Base-by-base conservation (phyloP, 106 monocot species). In the Dioscorea zingiberensis region DNA sequence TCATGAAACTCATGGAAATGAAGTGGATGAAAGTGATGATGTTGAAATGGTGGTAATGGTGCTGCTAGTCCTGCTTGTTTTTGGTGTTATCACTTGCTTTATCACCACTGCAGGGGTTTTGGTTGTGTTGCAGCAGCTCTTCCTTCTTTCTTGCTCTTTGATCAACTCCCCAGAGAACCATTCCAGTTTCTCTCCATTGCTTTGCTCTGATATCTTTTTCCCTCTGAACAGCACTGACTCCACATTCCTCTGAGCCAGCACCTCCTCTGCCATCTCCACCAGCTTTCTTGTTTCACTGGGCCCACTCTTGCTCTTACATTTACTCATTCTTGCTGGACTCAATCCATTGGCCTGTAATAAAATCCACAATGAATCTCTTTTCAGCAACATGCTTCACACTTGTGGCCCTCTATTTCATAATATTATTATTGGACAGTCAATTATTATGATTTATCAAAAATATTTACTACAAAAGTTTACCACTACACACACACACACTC, bases 161-260 rank as follows among this genome's bases (percentile, higher is more conserved):
- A 64, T 47, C n/a, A 64, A 14, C 23, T 64, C 63, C 9, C 10
- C 44, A 11, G 46, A 45, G 19, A 64, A 64, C 9, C 19, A n/a
- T 12, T 47, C 63, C n/a, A 64, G 46, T 46, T 47, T 64, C 45
- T 64, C 63, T 4, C 21, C 46, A 64, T 64, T 64, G 15, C 45
- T 64, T 18, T 47, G 17, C 1, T 64, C 63, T 1, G 9, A 60
- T 12, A 82, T n/a, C 28, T 67, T 82, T 54, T 82, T 82, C 57
- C 82, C 82, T 21, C 55, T 56, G 27, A 77, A 82, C 18, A 82
- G 27, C 13, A 69, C 27, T 0, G 82, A 82, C 47, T 82, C 82
- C 21, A 77, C 59, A 32, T 77, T 82, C 55, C 46, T 72, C 58
- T 82, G 72, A 3, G 60, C 17, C 49, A 82, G 48, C 22, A 64